Evolutionary conservation across 2,329 filamentous ascomycete genomes (phyloP), one percentile per base, ranked within the genome.

Genomic region (Ceratocystiopsis sp.): DNA sequence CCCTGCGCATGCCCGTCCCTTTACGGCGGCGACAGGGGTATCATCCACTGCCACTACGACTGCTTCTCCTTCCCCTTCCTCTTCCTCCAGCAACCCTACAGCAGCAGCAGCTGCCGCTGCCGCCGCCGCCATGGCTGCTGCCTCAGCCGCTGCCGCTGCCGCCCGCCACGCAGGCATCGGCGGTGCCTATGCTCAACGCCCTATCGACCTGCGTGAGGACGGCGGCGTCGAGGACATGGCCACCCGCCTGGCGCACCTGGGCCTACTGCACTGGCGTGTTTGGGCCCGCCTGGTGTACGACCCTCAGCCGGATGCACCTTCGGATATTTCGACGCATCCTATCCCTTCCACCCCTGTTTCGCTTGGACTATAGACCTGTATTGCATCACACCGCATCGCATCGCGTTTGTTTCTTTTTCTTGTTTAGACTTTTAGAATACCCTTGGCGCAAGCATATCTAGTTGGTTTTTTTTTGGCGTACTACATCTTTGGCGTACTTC

Each of bases 261-360:
- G 83, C 14, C 69, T 91, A 7, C 63, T 96, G 19, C 86, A 95
- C 60, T 95, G 87, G 86, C 73, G 84, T 40, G 80, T 94, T 3
- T 96, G 87, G 85, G 73, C 74, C 2, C 73, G 75, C 2, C 65
- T 93, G 42, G 75, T 81, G 13, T 94, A 94, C 56, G 50, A 48
- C 9, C 46, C 46, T 6, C 17, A 15, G n/a, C 37, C 42, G 4
- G 37, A 41, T 18, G 19, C 35, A 10, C 21, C 37, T 17, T 29
- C 17, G 2, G 38, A 48, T 29, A 42, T 38, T 13, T 34, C 44
- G 11, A 45, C 45, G 21, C 35, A 42, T 16, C n/a, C 25, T 8
- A 29, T 29, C 25, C 25, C 25, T 21, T 21, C 7, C 19, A 21
- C 19, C 19, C 19, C 7, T 21, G 21, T 8, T 4, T 8, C 21